These are phyloP conservation scores for Eremothecium coryli DNA, from an alignment of 1,139 yeast genomes.

Conservation along the genomic window DNA sequence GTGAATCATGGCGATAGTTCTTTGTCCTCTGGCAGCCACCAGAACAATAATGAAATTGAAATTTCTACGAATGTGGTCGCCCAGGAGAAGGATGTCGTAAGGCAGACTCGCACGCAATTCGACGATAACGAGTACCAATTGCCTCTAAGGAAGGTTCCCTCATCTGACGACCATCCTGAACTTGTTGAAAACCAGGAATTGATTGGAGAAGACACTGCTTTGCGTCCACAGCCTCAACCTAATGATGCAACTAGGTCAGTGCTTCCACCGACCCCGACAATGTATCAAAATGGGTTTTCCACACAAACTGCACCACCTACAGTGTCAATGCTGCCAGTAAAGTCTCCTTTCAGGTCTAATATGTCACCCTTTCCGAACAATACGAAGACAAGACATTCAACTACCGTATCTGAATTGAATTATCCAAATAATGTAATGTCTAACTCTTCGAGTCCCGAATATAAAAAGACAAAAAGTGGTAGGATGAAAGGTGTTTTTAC, in stretches of 20 bases:
- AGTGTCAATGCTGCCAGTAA: conserved; percentile 7
- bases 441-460: conserved; percentile 10
- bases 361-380: conserved; percentile 9
- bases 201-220: no score
- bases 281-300: conserved; percentile 3
- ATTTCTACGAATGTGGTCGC: background rate
- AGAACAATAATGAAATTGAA: no score
- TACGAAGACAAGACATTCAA: conserved; percentile 9
- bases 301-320: conserved; percentile 4
- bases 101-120: background rate
- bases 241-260: no score
- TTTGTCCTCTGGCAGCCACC: background rate
- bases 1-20: background rate
- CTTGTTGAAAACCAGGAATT: no score
- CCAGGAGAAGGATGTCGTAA: conserved; percentile 2
- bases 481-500: conserved; percentile 44
- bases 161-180: conserved; percentile 12
- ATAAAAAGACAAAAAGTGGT: conserved; percentile 27
- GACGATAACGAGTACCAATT: conserved; percentile 10
- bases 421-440: conserved; percentile 7
- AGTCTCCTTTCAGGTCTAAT: conserved; percentile 8
- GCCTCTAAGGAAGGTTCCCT: conserved; percentile 8
- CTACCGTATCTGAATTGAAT: conserved; percentile 5
- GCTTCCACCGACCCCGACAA: conserved; percentile 3
- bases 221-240: no score